Base-by-base conservation (phyloP, 768 basidiomycete species). In the Mycena capillaripes region DNA sequence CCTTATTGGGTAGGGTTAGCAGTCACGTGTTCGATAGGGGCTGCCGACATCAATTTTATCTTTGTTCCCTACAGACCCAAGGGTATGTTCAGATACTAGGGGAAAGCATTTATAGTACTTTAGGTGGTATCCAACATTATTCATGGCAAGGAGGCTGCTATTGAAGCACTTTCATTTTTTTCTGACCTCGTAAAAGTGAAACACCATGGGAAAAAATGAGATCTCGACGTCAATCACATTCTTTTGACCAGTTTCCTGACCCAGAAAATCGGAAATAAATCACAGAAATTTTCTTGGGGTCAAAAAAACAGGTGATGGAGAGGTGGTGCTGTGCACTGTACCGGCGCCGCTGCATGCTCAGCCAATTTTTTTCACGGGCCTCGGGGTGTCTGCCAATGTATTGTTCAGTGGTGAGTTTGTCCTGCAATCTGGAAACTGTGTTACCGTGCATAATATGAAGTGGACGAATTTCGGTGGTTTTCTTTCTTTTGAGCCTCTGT, bases 141-240 rank as follows among this genome's bases (percentile, higher is more conserved):
- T 44, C 46, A 48, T 48, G 8, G 21, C n/a, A 7, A 48, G 46
- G 46, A 23, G 46, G 23, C 46, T 48, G 11, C 6, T 48, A 48
- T 48, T 48, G 46, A 48, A 48, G 46, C 46, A 48, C 46, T 23
- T 48, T 48, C n/a, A 48, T 48, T 48, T 48, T 48, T 48, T 48
- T 23, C n/a, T 44, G 46, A 48, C 46, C 46, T 48, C 46, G 23
- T 23, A 23, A 48, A 48, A 48, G 46, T 48, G 46, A 48, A 48
- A 55, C 53, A 55, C 53, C 53, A 17, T 55, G 53, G 53, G 53
- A 55, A 55, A 55, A 55, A 32, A 32, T 55, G 53, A 55, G 53
- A 32, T 55, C 30, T 55, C 25, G 19, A 25, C 25, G 53, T 55
- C 53, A 55, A 55, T 29, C 30, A 5, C 53, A 55, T 55, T 55